A percentile compares a stretch with the other conserved stretches of the same genome.
phyloP scores from a whole-genome alignment of 164 flowering plant genomes.

The Liquidambar formosana region DNA sequence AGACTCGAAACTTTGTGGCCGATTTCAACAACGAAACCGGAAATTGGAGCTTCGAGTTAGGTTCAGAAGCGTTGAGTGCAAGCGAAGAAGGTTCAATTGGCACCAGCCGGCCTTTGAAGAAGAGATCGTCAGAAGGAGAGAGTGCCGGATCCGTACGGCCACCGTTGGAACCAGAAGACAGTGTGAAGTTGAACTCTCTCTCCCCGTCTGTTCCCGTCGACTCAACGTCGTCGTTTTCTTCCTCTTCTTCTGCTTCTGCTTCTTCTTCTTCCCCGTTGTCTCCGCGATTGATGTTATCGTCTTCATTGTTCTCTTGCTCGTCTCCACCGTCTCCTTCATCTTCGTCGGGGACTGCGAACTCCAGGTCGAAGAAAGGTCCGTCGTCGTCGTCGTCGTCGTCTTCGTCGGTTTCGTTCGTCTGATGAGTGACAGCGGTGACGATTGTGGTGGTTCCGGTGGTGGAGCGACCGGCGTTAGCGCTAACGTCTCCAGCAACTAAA shows the following conservation, averaged over 20 bases:
- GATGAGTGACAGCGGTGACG: constrained; percentile 13
- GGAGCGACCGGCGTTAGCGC: constrained; percentile 10
- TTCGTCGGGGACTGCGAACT: constrained; percentile 55
- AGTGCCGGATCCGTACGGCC: constrained; percentile 32
- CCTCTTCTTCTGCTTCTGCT: constrained; percentile 6
- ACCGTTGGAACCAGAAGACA: constrained; percentile 40
- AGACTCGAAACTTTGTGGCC: constrained; percentile 71
- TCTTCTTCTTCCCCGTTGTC: constrained; percentile 17
- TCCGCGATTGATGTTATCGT: constrained; percentile 1
- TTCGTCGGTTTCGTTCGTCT: constrained; percentile 19
- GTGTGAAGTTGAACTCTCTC: constrained; percentile 53
- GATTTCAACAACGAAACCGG: constrained; percentile 44
- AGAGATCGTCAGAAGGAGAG: constrained; percentile 68
- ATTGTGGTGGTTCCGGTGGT: constrained; percentile 23
- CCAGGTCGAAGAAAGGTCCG: constrained; percentile 83
- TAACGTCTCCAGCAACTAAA: constrained; percentile 3
- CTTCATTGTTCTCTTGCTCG: constrained; percentile 10
- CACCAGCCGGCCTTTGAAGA: constrained; percentile 68
- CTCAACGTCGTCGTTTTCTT: constrained; percentile 15
- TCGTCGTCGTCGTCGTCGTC: constrained; percentile 50
- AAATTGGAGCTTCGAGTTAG: constrained; percentile 38
- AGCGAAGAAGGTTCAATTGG: constrained; percentile 44
- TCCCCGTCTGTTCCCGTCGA: constrained; percentile 31
- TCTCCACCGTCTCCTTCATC: constrained; percentile 22
- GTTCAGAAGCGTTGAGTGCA: constrained; percentile 21